A percentile compares a stretch with the other conserved stretches of the same genome.
Evolutionary conservation across 768 basidiomycete species (phyloP).

Genomic region (Phylloporus sp.): DNA sequence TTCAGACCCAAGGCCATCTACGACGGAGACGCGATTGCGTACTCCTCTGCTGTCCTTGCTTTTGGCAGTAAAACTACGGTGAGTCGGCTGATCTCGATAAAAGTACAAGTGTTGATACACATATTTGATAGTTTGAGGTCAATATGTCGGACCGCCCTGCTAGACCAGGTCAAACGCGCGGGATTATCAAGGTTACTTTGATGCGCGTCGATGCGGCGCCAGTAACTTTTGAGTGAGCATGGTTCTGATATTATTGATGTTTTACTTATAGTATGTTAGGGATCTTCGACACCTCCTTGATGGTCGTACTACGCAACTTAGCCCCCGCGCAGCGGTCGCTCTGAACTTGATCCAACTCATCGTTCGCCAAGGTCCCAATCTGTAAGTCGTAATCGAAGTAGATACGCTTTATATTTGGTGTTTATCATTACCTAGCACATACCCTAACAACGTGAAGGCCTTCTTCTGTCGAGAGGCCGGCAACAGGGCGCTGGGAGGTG

Average conservation of each 20-base stretch:
- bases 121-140: constrained; percentile 34
- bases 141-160: constrained; percentile 28
- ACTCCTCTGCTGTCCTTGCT: constrained; percentile 31
- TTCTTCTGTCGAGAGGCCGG: constrained; percentile 40
- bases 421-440: constrained; percentile 28
- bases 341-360: constrained; percentile 48
- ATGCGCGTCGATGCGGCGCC: constrained; percentile 36
- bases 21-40: constrained; percentile 44
- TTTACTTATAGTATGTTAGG: constrained; percentile 9
- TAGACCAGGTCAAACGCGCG: constrained; percentile 18
- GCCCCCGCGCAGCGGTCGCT: constrained; percentile 32
- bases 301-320: constrained; percentile 22
- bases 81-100: constrained; percentile 3
- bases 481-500: constrained; percentile 22
- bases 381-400: constrained; percentile 31
- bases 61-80: constrained; percentile 32
- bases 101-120: background rate
- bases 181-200: constrained; percentile 30
- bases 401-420: background rate
- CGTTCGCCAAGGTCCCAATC: constrained; percentile 44
- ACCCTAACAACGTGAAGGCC: constrained; percentile 44
- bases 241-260: background rate
- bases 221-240: constrained; percentile 35
- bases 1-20: constrained; percentile 46
- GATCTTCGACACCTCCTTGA: constrained; percentile 25